Percentiles rank a stretch among this genome's conserved stretches.
Conservation (phyloP, 768 basidiomycete genomes). For the Lactarius indigo region DNA sequence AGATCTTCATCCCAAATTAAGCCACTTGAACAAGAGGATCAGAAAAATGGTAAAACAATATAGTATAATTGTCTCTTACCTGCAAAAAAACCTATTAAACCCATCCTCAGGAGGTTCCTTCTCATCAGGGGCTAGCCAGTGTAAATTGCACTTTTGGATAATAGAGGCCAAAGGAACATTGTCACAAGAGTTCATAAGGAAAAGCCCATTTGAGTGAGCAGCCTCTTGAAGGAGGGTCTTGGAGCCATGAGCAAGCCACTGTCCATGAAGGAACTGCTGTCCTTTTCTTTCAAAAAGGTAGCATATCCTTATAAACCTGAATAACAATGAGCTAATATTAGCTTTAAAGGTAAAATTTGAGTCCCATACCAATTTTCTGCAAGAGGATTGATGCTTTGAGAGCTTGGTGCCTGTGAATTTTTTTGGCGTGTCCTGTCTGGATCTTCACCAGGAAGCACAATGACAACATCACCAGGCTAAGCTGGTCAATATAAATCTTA, state of each 20-base stretch:
- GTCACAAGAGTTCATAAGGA: constrained; percentile 53
- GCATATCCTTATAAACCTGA: constrained; percentile 67
- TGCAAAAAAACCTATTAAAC: constrained; percentile 49
- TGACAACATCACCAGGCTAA: constrained; percentile 60
- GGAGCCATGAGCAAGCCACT: constrained; percentile 66
- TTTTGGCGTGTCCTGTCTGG: constrained; percentile 39
- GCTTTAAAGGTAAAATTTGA: neutral
- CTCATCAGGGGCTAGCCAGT: constrained; percentile 39
- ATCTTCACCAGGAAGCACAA: constrained; percentile 58
- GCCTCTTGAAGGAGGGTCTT: constrained; percentile 65
- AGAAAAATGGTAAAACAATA: neutral
- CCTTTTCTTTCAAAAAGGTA: constrained; percentile 53
- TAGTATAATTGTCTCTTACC: constrained; percentile 37
- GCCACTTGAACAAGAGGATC: constrained; percentile 32
- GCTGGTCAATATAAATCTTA: neutral
- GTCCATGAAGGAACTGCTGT: constrained; percentile 60
- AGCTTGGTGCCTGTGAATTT: constrained; percentile 38
- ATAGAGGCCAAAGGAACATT: constrained; percentile 54
- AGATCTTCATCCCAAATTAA: constrained; percentile 49
- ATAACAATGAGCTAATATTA: neutral
- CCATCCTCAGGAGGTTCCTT: constrained; percentile 47
- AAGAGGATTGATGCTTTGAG: constrained; percentile 51
- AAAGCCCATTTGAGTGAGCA: constrained; percentile 59
- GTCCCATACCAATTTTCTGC: constrained; percentile 63
- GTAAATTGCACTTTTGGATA: constrained; percentile 53